Conservation (phyloP, 352 stramenopile species). For the Elongisporangium senticosum region DNA sequence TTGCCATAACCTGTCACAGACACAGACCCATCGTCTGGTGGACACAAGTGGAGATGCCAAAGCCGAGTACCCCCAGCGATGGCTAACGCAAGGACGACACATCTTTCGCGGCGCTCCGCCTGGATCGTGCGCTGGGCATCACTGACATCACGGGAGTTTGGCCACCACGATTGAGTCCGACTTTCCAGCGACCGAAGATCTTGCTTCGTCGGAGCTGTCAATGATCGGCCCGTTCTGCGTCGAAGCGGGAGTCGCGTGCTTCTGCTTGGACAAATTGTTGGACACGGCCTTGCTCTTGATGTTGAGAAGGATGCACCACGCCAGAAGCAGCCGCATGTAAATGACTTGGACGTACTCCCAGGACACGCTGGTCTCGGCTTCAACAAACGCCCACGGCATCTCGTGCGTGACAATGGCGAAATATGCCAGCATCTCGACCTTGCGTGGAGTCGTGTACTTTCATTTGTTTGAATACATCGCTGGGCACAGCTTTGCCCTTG, state of each 20-base stretch:
- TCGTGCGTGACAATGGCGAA: slow-evolving; percentile 12
- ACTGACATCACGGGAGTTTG: background rate
- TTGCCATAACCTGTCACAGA: no score
- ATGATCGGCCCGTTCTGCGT: background rate
- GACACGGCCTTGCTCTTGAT: slow-evolving; percentile 8
- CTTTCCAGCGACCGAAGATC: background rate
- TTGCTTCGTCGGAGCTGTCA: background rate
- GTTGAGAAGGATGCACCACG: slow-evolving; percentile 12
- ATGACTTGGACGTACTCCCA: slow-evolving; percentile 15
- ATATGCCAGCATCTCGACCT: slow-evolving; percentile 13
- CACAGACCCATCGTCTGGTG: no score
- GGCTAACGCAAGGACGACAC: background rate
- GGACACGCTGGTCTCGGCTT: slow-evolving; percentile 7
- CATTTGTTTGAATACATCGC: no score
- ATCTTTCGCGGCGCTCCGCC: background rate
- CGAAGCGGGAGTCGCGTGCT: background rate
- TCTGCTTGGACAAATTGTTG: slow-evolving; percentile 1
- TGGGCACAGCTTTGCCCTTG: no score
- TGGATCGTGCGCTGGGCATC: background rate
- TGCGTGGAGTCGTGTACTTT: no score
- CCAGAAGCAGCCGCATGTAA: slow-evolving; percentile 10
- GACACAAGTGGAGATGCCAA: no score
- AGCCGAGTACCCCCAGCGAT: no score
- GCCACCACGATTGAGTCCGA: background rate
- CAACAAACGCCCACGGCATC: slow-evolving; percentile 7